Evolutionary conservation across 257 asterid genomes (phyloP).

Genomic region (Lantana camara): DNA sequence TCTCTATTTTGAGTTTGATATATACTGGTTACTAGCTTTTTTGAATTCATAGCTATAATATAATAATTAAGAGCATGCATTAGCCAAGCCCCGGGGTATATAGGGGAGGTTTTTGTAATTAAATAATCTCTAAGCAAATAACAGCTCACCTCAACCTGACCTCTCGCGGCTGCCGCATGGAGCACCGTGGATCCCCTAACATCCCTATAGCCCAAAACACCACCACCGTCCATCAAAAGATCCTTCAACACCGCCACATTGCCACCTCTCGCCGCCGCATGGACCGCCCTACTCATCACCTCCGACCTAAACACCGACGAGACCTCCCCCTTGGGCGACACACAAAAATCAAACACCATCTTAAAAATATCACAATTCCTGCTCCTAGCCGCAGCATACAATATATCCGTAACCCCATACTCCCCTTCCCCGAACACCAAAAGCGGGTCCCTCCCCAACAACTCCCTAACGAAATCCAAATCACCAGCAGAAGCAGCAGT

Average conservation of each 20-base stretch:
- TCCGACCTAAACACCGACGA: slow-evolving; percentile 52
- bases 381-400: slow-evolving; percentile 87
- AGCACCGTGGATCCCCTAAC: slow-evolving; percentile 69
- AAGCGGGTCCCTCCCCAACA: slow-evolving; percentile 65
- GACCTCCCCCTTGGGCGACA: slow-evolving; percentile 40
- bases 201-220: slow-evolving; percentile 72
- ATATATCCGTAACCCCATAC: slow-evolving; percentile 80
- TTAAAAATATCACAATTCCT: slow-evolving; percentile 56
- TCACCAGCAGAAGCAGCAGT: slow-evolving; percentile 94
- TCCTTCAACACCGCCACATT: slow-evolving; percentile 61
- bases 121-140: no score
- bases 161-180: slow-evolving; percentile 81
- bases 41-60: no score
- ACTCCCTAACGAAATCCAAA: slow-evolving; percentile 50
- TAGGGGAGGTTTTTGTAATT: no score
- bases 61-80: no score
- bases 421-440: slow-evolving; percentile 97
- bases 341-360: slow-evolving; percentile 51
- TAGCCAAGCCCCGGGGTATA: no score
- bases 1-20: no score
- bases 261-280: slow-evolving; percentile 92
- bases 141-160: slow-evolving; percentile 71
- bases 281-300: slow-evolving; percentile 72
- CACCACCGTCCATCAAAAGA: slow-evolving; percentile 52
- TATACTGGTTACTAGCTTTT: no score